Conservation (phyloP, 768 basidiomycete species). For the Pleurotus pulmonarius region DNA sequence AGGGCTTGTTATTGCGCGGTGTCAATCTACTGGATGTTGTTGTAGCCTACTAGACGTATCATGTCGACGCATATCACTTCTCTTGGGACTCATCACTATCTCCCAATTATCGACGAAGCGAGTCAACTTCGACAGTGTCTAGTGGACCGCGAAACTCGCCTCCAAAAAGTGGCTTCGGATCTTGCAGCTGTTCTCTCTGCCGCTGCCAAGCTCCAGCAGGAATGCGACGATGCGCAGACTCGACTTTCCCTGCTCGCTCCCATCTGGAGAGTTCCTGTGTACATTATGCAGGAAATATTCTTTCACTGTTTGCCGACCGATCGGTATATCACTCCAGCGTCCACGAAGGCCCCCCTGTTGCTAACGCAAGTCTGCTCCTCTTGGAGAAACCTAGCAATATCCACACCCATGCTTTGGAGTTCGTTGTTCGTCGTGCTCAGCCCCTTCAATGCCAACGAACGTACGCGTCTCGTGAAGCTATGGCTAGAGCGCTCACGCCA, state of each 20-base stretch:
- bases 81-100: no score
- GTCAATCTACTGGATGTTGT: no score
- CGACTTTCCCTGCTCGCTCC: conserved; percentile 6
- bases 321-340: conserved; percentile 13
- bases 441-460: conserved; percentile 11
- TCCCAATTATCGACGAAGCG: neutral
- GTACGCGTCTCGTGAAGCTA: conserved; percentile 14
- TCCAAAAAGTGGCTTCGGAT: neutral
- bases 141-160: neutral
- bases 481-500: conserved; percentile 17
- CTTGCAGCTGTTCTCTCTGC: neutral
- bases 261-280: conserved; percentile 17
- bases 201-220: neutral
- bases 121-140: neutral
- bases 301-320: conserved; percentile 14
- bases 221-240: neutral
- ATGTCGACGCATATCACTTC: no score
- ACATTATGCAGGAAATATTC: conserved; percentile 20
- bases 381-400: conserved; percentile 17
- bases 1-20: no score
- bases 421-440: conserved; percentile 15
- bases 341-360: conserved; percentile 16
- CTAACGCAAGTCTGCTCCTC: conserved; percentile 19
- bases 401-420: conserved; percentile 19
- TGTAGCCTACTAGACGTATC: no score